Base-by-base conservation (phyloP, 2,329 filamentous ascomycete species). In the Ophiostoma perfectum region DNA sequence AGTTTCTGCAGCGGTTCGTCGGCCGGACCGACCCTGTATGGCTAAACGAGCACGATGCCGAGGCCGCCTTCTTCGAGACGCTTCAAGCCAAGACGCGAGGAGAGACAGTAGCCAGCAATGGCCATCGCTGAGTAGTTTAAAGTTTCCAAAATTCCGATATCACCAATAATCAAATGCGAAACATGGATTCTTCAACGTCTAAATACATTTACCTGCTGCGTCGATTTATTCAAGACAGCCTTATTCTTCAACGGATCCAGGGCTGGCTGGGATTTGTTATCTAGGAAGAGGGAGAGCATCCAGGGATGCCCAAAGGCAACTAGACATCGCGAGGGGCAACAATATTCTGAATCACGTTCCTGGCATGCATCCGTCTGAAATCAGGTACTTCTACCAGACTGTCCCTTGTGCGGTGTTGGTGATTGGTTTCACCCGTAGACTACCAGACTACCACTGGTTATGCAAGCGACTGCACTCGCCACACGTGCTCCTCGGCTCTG, bases 51-150 rank as follows among this genome's bases (percentile, higher is more conserved):
- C 58, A 64, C 42, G 44, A 64, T 16, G 36, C n/a, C 3, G 66
- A 63, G 42, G 66, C 66, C 2, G 66, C 58, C 2, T 67, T 49
- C 39, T 60, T 60, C 7, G 18, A 55, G 7, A 55, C 49, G 49
- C 18, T 55, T 9, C 49, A 36, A 55, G 49, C 49, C 18, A 55
- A 55, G 8, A 11, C 49, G 18, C 9, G 49, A 27, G 49, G n/a
- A 3, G n/a, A 55, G 5, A 1, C 1, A 27, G 49, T 9, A 18
- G n/a, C 49, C n/a, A 27, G 27, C 27, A 55, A 55, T 55, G 49
- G 49, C 18, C 18, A 4, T 9, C n/a, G 12, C 27, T 55, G 8
- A 55, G 2, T 27, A 27, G 27, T 27, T 27, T 27, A 27, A n/a
- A n/a, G 27, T 27, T 27, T 27, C 27, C 27, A 27, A 27, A 27